A percentile compares a stretch with the other conserved stretches of the same genome.
phyloP scores from a whole-genome alignment of 768 basidiomycete species.

The Amanita subjunquillea region DNA sequence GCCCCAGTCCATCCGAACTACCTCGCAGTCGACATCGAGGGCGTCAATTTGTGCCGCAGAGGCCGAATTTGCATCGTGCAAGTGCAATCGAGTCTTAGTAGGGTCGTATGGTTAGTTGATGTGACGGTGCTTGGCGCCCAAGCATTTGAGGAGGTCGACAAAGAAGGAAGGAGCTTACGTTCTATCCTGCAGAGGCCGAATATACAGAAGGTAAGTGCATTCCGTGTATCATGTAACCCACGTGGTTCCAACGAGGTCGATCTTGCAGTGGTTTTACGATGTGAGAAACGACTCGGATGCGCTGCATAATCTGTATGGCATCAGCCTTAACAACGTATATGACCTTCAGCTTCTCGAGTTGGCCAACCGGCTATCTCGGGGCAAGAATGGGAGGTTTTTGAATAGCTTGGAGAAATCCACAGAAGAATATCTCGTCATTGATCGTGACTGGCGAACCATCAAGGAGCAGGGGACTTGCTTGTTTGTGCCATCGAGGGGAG shows the following conservation, averaged over 20 bases:
- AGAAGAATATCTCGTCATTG: conserved; percentile 15
- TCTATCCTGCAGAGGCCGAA: conserved; percentile 12
- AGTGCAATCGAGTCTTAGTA: conserved; percentile 15
- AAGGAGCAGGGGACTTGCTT: conserved; percentile 21
- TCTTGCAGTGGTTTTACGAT: conserved; percentile 21
- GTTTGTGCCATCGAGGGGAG: conserved; percentile 20
- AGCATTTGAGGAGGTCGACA: conserved; percentile 18
- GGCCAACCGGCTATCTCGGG: conserved; percentile 16
- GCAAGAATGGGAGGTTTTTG: conserved; percentile 12
- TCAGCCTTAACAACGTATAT: conserved; percentile 18
- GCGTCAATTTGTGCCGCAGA: conserved; percentile 20
- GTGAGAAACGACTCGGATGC: conserved; percentile 25
- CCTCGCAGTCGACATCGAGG: conserved; percentile 26
- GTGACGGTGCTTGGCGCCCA: conserved; percentile 17
- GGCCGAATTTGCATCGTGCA: conserved; percentile 22
- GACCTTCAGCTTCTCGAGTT: conserved; percentile 24
- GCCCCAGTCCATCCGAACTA: background rate
- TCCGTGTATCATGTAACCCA: conserved; percentile 3
- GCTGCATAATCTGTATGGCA: conserved; percentile 16
- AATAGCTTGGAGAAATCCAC: conserved; percentile 16
- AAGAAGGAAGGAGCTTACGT: conserved; percentile 14
- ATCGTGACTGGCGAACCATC: conserved; percentile 14
- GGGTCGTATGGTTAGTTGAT: conserved; percentile 24
- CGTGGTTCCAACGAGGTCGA: background rate
- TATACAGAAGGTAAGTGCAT: conserved; percentile 13